Conservation (phyloP, 495 filamentous ascomycete species). For the Copromyces sp. region DNA sequence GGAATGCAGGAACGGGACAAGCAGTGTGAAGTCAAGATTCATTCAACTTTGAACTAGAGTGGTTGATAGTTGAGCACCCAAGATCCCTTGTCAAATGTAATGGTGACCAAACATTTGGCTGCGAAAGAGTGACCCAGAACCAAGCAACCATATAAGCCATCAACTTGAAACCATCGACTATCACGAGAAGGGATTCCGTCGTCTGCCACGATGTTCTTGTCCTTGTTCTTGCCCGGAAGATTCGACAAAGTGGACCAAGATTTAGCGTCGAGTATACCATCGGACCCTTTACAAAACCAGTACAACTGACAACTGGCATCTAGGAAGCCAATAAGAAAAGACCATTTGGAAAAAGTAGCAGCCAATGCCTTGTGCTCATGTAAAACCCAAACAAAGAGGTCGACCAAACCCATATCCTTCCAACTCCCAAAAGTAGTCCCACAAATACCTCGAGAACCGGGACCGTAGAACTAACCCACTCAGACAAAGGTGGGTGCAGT, state of each 20-base stretch:
- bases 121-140: neutral
- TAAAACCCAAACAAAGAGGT: neutral
- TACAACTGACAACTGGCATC: neutral
- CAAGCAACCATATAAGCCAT: neutral
- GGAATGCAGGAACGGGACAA: neutral
- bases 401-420: neutral
- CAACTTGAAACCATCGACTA: neutral
- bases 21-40: neutral
- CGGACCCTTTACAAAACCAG: neutral
- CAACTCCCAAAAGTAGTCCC: neutral
- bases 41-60: neutral
- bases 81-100: neutral
- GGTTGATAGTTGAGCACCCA: neutral
- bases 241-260: neutral
- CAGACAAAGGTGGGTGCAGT: conserved; percentile 31
- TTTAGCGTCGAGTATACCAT: neutral
- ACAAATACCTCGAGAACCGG: neutral
- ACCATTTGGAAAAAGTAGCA: neutral
- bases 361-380: neutral
- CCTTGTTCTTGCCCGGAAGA: neutral
- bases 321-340: neutral
- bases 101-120: neutral
- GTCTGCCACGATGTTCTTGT: neutral
- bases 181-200: neutral
- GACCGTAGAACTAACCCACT: neutral